phyloP scores from a whole-genome alignment of 2,329 filamentous ascomycete species.

The Curvularia verruculosa region DNA sequence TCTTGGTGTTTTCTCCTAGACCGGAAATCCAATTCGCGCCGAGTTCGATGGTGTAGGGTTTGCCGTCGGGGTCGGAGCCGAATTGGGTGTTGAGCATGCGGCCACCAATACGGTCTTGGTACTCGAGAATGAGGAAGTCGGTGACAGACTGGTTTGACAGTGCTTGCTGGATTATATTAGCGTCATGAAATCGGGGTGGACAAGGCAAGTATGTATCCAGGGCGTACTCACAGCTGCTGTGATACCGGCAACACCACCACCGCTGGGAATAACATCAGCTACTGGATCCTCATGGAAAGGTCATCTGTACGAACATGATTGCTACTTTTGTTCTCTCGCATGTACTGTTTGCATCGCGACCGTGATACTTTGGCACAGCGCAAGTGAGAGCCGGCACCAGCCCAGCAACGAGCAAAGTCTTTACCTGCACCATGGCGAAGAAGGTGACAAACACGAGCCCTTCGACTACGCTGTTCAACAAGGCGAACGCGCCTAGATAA shows the following conservation, averaged over 20 bases:
- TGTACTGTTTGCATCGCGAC: conserved; percentile 27
- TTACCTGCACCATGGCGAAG: conserved; percentile 8
- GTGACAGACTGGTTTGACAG: conserved; percentile 65
- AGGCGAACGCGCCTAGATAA: background rate
- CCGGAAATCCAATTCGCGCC: conserved; percentile 71
- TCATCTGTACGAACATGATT: conserved; percentile 31
- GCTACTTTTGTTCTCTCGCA: conserved; percentile 44
- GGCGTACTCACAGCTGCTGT: conserved; percentile 60
- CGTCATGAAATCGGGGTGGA: conserved; percentile 1
- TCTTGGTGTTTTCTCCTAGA: conserved; percentile 41
- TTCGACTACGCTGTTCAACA: background rate
- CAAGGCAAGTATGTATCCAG: background rate
- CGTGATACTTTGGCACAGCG: conserved; percentile 24
- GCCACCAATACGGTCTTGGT: conserved; percentile 67
- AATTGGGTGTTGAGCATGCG: conserved; percentile 65
- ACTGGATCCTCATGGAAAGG: background rate
- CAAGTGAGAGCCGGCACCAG: conserved; percentile 11
- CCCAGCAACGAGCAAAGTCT: conserved; percentile 9
- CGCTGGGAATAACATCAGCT: conserved; percentile 41
- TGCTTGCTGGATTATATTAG: conserved; percentile 55
- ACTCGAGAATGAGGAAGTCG: conserved; percentile 71
- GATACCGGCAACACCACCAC: conserved; percentile 68
- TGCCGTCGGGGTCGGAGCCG: conserved; percentile 59
- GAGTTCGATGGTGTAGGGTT: conserved; percentile 64
- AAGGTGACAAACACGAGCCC: background rate